Conservation (phyloP, 1,139 yeast species). For the Nakaseomyces sp. region DNA sequence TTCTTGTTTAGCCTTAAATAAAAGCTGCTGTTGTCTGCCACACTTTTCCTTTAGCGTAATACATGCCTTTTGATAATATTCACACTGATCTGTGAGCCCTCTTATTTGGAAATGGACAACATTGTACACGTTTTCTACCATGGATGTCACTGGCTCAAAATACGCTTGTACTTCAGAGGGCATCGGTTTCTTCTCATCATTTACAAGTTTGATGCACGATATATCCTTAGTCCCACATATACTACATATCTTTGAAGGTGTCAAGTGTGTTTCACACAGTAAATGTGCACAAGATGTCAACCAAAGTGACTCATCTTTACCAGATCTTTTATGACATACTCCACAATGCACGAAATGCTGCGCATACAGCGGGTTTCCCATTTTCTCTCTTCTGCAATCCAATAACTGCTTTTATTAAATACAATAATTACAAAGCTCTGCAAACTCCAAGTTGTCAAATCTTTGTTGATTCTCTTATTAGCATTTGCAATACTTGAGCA, state of each 20-base stretch:
- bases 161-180: conserved; percentile 21
- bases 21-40: conserved; percentile 21
- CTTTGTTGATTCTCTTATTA: too few relatives aligned
- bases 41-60: conserved; percentile 20
- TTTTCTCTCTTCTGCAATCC: too few relatives aligned
- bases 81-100: conserved; percentile 18
- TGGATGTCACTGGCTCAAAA: conserved; percentile 20
- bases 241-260: conserved; percentile 13
- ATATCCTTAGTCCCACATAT: conserved; percentile 17
- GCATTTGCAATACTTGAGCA: too few relatives aligned
- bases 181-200: conserved; percentile 10
- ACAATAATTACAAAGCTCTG: too few relatives aligned
- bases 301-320: conserved; percentile 16
- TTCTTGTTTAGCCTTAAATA: conserved; percentile 21
- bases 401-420: too few relatives aligned
- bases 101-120: conserved; percentile 22
- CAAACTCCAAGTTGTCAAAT: too few relatives aligned
- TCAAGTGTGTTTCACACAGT: conserved; percentile 18
- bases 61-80: conserved; percentile 20
- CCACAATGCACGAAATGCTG: conserved; percentile 22
- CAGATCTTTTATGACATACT: conserved; percentile 19
- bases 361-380: too few relatives aligned
- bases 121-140: conserved; percentile 19
- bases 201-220: conserved; percentile 15
- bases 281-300: conserved; percentile 27